These are phyloP conservation scores for Penicillium verrucosum DNA, from an alignment of 2,329 filamentous ascomycete genomes.

Conservation along the genomic window DNA sequence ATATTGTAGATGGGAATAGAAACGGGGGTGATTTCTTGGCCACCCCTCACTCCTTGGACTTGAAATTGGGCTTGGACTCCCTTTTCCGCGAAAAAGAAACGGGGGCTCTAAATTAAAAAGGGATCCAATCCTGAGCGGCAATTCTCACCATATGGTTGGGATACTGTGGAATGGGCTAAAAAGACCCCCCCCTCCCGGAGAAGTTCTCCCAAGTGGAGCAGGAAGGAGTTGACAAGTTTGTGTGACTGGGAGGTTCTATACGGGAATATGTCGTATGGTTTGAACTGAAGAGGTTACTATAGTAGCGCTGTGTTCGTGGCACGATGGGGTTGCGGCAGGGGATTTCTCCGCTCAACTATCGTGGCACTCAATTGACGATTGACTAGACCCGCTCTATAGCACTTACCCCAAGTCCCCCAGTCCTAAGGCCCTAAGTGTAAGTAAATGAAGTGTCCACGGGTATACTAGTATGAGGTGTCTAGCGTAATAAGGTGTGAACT, in stretches of 20 bases:
- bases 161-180: conserved; percentile 9
- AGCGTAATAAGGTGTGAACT: conserved; percentile 13
- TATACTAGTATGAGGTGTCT: neutral
- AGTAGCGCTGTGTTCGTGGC: conserved; percentile 6
- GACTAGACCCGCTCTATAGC: conserved; percentile 1
- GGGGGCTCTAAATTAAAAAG: neutral
- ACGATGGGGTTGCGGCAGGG: neutral
- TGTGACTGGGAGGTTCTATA: neutral
- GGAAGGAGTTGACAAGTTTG: neutral
- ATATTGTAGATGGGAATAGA: neutral
- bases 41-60: conserved; percentile 1
- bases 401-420: neutral
- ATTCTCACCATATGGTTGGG: neutral
- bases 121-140: neutral
- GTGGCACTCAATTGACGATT: conserved; percentile 7
- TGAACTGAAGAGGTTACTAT: neutral
- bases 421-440: neutral
- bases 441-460: neutral
- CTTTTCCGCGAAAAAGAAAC: neutral
- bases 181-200: conserved; percentile 1
- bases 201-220: neutral
- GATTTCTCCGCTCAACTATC: neutral
- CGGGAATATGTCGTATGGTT: neutral
- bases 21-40: neutral
- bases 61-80: neutral